phyloP scores from a whole-genome alignment of 2,329 filamentous ascomycete genomes.

The Cladosporium sp. region DNA sequence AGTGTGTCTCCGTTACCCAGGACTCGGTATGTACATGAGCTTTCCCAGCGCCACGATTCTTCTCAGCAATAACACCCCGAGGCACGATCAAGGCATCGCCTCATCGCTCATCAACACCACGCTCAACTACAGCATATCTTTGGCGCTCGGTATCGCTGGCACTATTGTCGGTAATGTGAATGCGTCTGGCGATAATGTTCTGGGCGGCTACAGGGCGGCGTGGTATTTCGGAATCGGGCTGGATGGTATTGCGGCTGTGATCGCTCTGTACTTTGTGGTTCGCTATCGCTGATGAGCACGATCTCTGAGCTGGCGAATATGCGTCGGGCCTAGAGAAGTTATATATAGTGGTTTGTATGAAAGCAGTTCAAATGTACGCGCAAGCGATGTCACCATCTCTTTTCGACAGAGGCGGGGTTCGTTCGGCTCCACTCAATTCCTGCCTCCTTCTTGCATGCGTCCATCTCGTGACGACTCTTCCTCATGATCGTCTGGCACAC shows the following conservation, averaged over 20 bases:
- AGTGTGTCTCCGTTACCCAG: no score
- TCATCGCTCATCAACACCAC: conserved; percentile 62
- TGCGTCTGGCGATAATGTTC: conserved; percentile 38
- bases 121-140: conserved; percentile 68
- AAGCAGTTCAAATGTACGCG: neutral
- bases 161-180: conserved; percentile 57
- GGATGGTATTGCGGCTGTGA: neutral
- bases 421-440: neutral
- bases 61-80: conserved; percentile 53
- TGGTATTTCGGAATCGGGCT: conserved; percentile 43
- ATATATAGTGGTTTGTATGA: neutral
- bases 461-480: neutral
- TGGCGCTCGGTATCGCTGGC: conserved; percentile 66
- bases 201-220: conserved; percentile 44
- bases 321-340: no score
- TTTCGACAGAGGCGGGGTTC: neutral
- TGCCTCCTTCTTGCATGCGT: neutral
- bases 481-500: neutral
- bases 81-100: conserved; percentile 54
- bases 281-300: neutral
- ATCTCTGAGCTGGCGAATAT: no score
- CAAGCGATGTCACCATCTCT: neutral
- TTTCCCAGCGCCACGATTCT: conserved; percentile 64
- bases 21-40: conserved; percentile 46
- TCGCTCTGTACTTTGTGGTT: conserved; percentile 6